These are phyloP conservation scores for Sporothrix luriei DNA, from an alignment of 2,329 filamentous ascomycete genomes.

Conservation along the genomic window DNA sequence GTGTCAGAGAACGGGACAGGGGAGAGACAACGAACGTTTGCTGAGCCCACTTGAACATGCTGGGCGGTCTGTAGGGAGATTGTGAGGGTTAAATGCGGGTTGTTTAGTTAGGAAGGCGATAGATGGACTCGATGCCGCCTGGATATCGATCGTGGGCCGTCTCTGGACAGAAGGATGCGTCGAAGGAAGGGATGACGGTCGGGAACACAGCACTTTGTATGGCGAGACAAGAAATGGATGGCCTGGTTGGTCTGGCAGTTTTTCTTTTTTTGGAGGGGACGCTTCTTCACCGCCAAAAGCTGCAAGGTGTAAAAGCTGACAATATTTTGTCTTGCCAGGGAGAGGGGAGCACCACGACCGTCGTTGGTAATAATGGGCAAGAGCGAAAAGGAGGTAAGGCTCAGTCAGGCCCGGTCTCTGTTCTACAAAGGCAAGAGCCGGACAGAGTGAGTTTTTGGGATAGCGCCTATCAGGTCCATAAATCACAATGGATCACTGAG, in stretches of 20 bases:
- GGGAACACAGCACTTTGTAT: background rate
- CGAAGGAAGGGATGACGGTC: background rate
- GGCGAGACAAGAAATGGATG: slow-evolving; percentile 12
- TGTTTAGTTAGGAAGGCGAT: background rate
- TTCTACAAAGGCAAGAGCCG: slow-evolving; percentile 5
- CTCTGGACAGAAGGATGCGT: background rate
- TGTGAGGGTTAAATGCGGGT: background rate
- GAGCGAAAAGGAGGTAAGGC: slow-evolving; percentile 6
- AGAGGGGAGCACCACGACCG: background rate
- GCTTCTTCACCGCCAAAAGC: slow-evolving; percentile 24
- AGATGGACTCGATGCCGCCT: background rate
- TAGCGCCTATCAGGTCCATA: slow-evolving; percentile 21
- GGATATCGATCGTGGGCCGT: background rate
- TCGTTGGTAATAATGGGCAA: background rate
- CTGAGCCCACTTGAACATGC: slow-evolving; percentile 94
- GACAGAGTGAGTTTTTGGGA: slow-evolving; percentile 16
- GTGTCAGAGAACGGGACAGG: background rate
- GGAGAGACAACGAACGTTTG: slow-evolving; percentile 66
- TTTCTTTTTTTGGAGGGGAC: background rate
- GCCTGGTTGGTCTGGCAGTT: slow-evolving; percentile 4
- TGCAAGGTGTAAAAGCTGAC: background rate
- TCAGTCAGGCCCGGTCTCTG: slow-evolving; percentile 10
- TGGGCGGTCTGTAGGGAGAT: slow-evolving; percentile 37
- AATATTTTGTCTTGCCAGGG: background rate
- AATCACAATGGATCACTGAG: slow-evolving; percentile 1